These are phyloP conservation scores for Aureobasidium namibiae DNA, from an alignment of 2,329 filamentous ascomycete genomes.

Conservation along the genomic window DNA sequence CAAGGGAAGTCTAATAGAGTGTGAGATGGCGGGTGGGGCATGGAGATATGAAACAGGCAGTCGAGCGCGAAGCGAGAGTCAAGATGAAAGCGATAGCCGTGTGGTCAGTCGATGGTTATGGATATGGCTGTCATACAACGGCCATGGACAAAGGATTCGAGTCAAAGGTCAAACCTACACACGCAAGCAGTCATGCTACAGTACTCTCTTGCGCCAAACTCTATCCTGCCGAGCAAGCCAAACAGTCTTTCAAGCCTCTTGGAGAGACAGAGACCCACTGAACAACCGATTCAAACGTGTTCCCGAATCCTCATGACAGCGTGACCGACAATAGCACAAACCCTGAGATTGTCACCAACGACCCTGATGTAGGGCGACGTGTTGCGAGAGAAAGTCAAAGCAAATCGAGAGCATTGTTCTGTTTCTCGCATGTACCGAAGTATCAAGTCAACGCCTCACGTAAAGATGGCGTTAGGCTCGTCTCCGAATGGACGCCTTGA, in stretches of 20 bases:
- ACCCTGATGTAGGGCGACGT: slow-evolving; percentile 2
- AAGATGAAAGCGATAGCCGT: neutral
- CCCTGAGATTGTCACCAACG: slow-evolving; percentile 3
- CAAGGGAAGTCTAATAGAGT: slow-evolving; percentile 8
- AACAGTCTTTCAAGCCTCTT: neutral
- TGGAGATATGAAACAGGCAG: slow-evolving; percentile 7
- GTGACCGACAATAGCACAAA: neutral
- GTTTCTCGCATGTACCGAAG: slow-evolving; percentile 9
- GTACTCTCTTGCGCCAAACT: neutral
- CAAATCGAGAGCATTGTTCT: neutral
- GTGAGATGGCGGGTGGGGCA: slow-evolving; percentile 5
- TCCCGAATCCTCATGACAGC: neutral
- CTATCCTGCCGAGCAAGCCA: neutral
- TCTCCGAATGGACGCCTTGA: neutral
- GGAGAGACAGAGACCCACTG: neutral
- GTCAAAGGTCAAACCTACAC: neutral
- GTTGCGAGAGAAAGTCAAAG: neutral
- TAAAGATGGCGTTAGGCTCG: slow-evolving; percentile 6
- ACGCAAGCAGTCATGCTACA: neutral
- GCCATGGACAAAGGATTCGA: neutral
- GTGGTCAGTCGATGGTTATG: neutral
- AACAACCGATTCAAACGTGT: neutral
- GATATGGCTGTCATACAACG: neutral
- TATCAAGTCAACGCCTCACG: neutral
- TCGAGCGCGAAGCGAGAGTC: slow-evolving; percentile 3